Percentiles rank a stretch among this genome's conserved stretches.
These are phyloP conservation scores for Pisolithus microcarpus DNA, from an alignment of 768 basidiomycete genomes.

Conservation along the genomic window DNA sequence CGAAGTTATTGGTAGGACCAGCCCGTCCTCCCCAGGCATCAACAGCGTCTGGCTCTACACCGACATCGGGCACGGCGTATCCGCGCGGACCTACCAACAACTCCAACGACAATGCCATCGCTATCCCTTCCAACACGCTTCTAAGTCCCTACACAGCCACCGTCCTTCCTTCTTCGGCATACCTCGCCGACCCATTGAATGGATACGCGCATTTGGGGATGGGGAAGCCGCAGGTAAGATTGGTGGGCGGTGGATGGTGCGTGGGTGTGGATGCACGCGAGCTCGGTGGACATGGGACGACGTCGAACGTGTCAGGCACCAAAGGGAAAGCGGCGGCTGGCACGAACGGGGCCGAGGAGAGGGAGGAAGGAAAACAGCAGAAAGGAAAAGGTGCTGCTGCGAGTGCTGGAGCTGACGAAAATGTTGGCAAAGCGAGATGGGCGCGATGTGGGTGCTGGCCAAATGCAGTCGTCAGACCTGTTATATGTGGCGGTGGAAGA, in stretches of 20 bases:
- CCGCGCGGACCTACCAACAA: constrained; percentile 26
- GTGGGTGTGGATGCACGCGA: constrained; percentile 75
- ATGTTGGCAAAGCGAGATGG: constrained; percentile 41
- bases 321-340: constrained; percentile 54
- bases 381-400: neutral
- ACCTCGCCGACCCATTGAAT: constrained; percentile 76
- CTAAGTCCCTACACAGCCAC: constrained; percentile 60
- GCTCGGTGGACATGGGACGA: constrained; percentile 41
- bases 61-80: constrained; percentile 2
- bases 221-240: constrained; percentile 78
- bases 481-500: constrained; percentile 29
- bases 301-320: constrained; percentile 23
- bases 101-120: constrained; percentile 34
- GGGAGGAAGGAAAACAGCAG: neutral
- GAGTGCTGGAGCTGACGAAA: neutral
- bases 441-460: constrained; percentile 49
- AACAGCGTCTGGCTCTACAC: constrained; percentile 16
- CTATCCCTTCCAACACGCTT: constrained; percentile 47
- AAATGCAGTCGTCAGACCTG: constrained; percentile 39
- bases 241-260: constrained; percentile 69
- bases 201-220: constrained; percentile 79
- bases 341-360: constrained; percentile 25
- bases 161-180: constrained; percentile 58
- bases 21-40: constrained; percentile 1
- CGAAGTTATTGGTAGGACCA: constrained; percentile 18